Percentiles rank a stretch among this genome's conserved stretches.
phyloP scores from a whole-genome alignment of 2,329 filamentous ascomycete genomes.

The Pseudogymnoascus sp. region DNA sequence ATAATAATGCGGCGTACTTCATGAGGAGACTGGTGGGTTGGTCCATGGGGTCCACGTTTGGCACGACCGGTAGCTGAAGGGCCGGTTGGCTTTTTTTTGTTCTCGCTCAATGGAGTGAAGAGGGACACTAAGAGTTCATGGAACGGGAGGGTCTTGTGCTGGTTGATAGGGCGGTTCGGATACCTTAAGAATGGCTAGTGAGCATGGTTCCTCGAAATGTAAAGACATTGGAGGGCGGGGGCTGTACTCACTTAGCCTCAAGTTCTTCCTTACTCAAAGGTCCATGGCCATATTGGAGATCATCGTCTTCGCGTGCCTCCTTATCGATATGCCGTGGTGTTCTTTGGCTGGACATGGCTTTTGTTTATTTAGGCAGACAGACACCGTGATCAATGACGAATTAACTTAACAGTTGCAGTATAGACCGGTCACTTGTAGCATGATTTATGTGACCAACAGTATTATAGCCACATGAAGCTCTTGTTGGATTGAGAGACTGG shows the following conservation, averaged over 20 bases:
- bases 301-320: constrained; percentile 34
- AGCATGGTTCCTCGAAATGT: constrained; percentile 12
- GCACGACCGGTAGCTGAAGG: constrained; percentile 40
- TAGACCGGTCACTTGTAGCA: neutral
- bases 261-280: constrained; percentile 26
- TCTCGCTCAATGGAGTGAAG: constrained; percentile 72
- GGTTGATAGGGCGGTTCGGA: constrained; percentile 73
- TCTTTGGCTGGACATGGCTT: constrained; percentile 9
- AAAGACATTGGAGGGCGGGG: neutral
- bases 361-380: neutral
- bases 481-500: neutral
- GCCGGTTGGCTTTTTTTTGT: constrained; percentile 53
- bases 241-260: constrained; percentile 20
- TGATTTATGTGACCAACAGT: neutral
- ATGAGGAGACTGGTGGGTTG: constrained; percentile 54
- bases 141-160: constrained; percentile 71
- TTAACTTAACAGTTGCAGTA: neutral
- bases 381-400: neutral
- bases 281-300: constrained; percentile 40
- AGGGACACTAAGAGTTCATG: constrained; percentile 66
- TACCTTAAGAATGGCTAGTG: constrained; percentile 44
- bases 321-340: constrained; percentile 15
- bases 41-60: constrained; percentile 52
- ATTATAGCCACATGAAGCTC: neutral
- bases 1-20: constrained; percentile 76